Percentiles rank a stretch among this genome's conserved stretches.
Evolutionary conservation across 163 green algal species (phyloP).

Genomic region (Trebouxia gelatinosa): DNA sequence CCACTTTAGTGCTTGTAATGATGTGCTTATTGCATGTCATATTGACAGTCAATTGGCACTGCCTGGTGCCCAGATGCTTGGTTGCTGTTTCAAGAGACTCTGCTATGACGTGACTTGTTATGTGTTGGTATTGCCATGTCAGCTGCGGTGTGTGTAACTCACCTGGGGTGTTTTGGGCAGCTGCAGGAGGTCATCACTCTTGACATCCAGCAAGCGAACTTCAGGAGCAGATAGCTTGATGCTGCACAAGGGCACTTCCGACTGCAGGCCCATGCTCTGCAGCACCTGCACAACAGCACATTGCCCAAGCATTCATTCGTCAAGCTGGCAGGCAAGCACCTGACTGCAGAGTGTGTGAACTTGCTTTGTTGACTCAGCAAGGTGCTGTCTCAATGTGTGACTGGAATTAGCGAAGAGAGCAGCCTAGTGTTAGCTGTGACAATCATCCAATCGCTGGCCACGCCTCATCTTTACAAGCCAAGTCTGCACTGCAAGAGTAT

Average conservation of each 20-base stretch:
- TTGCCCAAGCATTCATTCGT: too few relatives aligned
- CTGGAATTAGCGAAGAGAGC: too few relatives aligned
- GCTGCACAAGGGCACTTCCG: slow-evolving; percentile 71
- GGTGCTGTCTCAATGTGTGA: too few relatives aligned
- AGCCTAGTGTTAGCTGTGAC: too few relatives aligned
- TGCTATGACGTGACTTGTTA: background rate
- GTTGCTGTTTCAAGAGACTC: background rate
- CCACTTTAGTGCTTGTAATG: background rate
- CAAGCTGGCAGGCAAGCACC: too few relatives aligned
- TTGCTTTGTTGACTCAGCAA: too few relatives aligned
- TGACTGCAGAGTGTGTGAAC: too few relatives aligned
- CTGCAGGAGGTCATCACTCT: slow-evolving; percentile 53
- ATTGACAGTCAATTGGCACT: slow-evolving; percentile 59
- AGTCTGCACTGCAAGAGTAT: too few relatives aligned
- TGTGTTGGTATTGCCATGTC: background rate
- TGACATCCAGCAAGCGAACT: slow-evolving; percentile 52
- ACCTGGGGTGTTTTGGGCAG: slow-evolving; percentile 37
- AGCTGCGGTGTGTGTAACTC: background rate
- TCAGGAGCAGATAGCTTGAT: slow-evolving; percentile 56
- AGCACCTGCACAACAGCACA: slow-evolving; percentile 28
- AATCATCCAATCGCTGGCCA: too few relatives aligned
- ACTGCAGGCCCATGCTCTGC: slow-evolving; percentile 62
- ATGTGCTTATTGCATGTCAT: slow-evolving; percentile 45
- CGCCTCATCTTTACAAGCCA: too few relatives aligned
- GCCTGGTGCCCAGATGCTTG: slow-evolving; percentile 65